Evolutionary conservation across 352 stramenopile genomes (phyloP).

Genomic region (Pythium apleroticum): DNA sequence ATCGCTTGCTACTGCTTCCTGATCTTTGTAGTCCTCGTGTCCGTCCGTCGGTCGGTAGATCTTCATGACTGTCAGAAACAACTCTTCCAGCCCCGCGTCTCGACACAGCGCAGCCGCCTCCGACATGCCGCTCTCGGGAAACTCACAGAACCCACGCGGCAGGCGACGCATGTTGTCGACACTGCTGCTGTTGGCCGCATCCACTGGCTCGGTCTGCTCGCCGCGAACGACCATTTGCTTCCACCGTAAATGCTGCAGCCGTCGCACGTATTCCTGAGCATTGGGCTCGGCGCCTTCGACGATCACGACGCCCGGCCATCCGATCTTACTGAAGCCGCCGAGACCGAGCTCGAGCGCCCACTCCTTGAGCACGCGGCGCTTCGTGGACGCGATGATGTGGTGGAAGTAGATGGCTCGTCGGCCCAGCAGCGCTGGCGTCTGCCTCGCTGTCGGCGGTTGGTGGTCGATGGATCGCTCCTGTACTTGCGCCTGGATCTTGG

Average conservation of each 20-base stretch:
- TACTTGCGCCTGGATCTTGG: not conserved
- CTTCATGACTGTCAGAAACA: slow-evolving; percentile 84
- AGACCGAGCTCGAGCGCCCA: slow-evolving; percentile 70
- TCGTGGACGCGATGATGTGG: slow-evolving; percentile 77
- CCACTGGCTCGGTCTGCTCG: slow-evolving; percentile 51
- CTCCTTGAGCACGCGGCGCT: slow-evolving; percentile 69
- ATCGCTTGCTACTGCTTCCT: not conserved
- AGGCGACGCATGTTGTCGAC: slow-evolving; percentile 41
- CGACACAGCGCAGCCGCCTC: slow-evolving; percentile 51
- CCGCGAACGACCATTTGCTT: slow-evolving; percentile 83
- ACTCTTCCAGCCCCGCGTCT: slow-evolving; percentile 46
- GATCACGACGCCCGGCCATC: slow-evolving; percentile 77
- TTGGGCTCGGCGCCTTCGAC: slow-evolving; percentile 58
- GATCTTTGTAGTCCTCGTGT: too few species aligned
- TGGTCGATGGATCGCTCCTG: not conserved
- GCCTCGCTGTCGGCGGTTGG: not conserved
- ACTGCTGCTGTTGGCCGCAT: not conserved
- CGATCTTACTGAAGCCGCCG: slow-evolving; percentile 77
- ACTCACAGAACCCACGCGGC: slow-evolving; percentile 51
- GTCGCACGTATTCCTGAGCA: slow-evolving; percentile 68
- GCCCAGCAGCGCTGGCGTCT: slow-evolving; percentile 30
- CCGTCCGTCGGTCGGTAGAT: slow-evolving; percentile 45
- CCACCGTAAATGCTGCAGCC: slow-evolving; percentile 73
- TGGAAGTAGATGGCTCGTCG: slow-evolving; percentile 83
- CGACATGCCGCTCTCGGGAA: slow-evolving; percentile 67